Evolutionary conservation across 108 stramenopile species (phyloP).

Genomic region (Skeletonema menzelii): DNA sequence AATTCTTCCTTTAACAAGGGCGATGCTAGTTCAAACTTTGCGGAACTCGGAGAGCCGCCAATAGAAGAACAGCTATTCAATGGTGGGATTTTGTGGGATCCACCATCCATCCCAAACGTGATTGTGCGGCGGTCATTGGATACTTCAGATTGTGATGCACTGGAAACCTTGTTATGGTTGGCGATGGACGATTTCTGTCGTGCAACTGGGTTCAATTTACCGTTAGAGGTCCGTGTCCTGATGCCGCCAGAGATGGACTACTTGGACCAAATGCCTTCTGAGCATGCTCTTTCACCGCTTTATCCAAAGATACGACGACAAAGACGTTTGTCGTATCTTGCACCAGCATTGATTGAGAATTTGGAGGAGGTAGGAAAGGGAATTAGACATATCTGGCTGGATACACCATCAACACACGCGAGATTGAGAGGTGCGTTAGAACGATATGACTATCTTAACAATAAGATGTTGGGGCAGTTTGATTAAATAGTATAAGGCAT

Average conservation of each 20-base stretch:
- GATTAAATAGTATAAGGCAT: not conserved
- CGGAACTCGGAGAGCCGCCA: conserved; percentile 21
- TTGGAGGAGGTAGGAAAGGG: conserved; percentile 41
- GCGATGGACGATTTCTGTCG: conserved; percentile 55
- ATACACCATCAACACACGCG: conserved; percentile 53
- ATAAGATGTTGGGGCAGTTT: conserved; percentile 37
- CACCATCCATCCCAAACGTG: conserved; percentile 7
- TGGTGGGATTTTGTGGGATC: conserved; percentile 46
- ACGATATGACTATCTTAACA: conserved; percentile 33
- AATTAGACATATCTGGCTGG: conserved; percentile 53
- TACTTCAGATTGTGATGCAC: conserved; percentile 41
- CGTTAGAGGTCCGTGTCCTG: conserved; percentile 50
- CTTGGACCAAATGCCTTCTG: conserved; percentile 19
- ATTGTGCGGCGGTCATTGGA: conserved; percentile 13
- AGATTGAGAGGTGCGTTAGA: conserved; percentile 41
- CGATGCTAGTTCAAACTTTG: not conserved
- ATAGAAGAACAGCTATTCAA: conserved; percentile 55
- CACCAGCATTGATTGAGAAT: conserved; percentile 52
- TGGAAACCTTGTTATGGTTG: conserved; percentile 69
- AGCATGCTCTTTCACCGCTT: conserved; percentile 20
- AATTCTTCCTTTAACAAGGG: not conserved
- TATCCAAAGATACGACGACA: conserved; percentile 72
- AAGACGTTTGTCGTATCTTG: conserved; percentile 61
- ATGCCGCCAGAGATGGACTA: conserved; percentile 54
- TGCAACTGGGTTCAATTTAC: conserved; percentile 39